A percentile compares a stretch with the other conserved stretches of the same genome.
These are phyloP conservation scores for Leccinum incarnatum DNA, from an alignment of 768 basidiomycete genomes.

Conservation along the genomic window DNA sequence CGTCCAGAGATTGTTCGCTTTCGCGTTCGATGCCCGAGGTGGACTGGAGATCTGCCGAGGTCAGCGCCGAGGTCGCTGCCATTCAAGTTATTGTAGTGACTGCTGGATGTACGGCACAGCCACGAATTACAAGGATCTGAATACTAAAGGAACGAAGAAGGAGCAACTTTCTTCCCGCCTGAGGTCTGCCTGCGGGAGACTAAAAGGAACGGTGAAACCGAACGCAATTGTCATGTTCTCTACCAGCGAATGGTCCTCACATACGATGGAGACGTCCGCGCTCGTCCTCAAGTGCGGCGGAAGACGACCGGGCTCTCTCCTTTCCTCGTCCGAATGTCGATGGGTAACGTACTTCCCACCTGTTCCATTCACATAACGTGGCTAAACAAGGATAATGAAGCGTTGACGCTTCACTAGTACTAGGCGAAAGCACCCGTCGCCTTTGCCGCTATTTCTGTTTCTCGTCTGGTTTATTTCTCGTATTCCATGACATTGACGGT, in stretches of 20 bases:
- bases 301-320: slow-evolving; percentile 56
- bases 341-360: slow-evolving; percentile 57
- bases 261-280: slow-evolving; percentile 25
- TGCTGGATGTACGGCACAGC: no score
- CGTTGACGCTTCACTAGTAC: slow-evolving; percentile 65
- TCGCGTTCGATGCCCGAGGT: no score
- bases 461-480: slow-evolving; percentile 77
- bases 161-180: no score
- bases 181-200: no score
- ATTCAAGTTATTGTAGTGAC: no score
- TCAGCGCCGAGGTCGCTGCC: no score
- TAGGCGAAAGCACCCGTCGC: slow-evolving; percentile 73
- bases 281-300: slow-evolving; percentile 32
- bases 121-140: no score
- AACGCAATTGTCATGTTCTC: neutral
- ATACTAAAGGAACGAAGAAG: no score
- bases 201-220: neutral
- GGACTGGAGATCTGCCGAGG: no score
- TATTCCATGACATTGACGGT: slow-evolving; percentile 91
- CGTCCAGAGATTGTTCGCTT: no score
- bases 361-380: slow-evolving; percentile 1
- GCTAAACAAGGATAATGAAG: slow-evolving; percentile 36
- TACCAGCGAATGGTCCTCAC: neutral
- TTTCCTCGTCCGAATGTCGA: slow-evolving; percentile 78
- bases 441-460: slow-evolving; percentile 81